A percentile compares a stretch with the other conserved stretches of the same genome.
These are phyloP conservation scores for Persicaria maculosa DNA, from an alignment of 148 eudicot species.

Conservation along the genomic window DNA sequence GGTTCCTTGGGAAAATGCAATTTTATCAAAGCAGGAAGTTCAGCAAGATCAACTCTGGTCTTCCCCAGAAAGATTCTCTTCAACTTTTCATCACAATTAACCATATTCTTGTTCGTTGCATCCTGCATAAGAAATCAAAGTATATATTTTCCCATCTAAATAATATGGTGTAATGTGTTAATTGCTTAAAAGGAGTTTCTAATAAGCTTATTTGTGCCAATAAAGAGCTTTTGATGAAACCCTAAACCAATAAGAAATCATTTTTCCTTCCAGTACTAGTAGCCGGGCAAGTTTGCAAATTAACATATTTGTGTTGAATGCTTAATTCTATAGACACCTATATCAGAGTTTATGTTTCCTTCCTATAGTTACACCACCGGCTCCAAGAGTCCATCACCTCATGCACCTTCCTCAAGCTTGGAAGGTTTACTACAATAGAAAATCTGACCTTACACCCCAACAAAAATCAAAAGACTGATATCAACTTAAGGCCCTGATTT, in stretches of 20 bases:
- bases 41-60: conserved; percentile 59
- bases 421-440: too few species aligned
- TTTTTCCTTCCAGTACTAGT: not conserved
- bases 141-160: not conserved
- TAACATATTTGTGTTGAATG: not conserved
- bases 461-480: too few species aligned
- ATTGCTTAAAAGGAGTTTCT: too few species aligned
- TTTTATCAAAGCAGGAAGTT: conserved; percentile 83
- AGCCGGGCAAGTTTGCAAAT: not conserved
- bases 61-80: conserved; percentile 81
- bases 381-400: too few species aligned
- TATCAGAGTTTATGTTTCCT: not conserved
- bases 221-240: not conserved
- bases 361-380: not conserved
- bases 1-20: conserved; percentile 75
- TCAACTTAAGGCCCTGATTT: not conserved
- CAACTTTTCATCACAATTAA: conserved; percentile 84
- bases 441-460: too few species aligned
- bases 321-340: not conserved
- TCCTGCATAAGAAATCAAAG: conserved; percentile 40
- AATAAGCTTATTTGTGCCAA: too few species aligned
- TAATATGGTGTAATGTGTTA: not conserved
- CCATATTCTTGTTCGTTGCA: conserved; percentile 58
- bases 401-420: too few species aligned
- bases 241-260: not conserved